phyloP scores from a whole-genome alignment of 2,329 filamentous ascomycete species.

The Fusarium sarcochroum region DNA sequence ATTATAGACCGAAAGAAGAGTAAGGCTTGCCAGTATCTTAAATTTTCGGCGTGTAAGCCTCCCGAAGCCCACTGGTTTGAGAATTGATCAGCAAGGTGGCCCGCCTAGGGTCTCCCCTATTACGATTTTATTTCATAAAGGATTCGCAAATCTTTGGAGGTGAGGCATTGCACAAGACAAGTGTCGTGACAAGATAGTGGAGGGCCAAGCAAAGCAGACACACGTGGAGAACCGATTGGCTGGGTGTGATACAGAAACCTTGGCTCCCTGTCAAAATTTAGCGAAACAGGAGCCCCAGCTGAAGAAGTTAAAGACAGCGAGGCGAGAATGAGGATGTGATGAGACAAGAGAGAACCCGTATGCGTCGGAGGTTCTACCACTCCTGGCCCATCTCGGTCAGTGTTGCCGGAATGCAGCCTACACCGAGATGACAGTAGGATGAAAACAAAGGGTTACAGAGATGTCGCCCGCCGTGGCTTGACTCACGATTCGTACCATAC shows the following conservation, averaged over 20 bases:
- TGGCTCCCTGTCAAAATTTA: conserved; percentile 30
- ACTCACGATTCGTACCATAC: conserved; percentile 7
- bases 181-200: conserved; percentile 12
- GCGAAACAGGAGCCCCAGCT: conserved; percentile 24
- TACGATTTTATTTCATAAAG: conserved; percentile 2
- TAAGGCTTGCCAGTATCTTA: neutral
- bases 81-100: neutral
- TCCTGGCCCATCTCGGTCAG: conserved; percentile 30
- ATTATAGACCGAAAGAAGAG: conserved; percentile 5
- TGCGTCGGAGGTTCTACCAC: conserved; percentile 10
- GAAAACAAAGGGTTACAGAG: conserved; percentile 11
- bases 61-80: conserved; percentile 11
- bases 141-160: conserved; percentile 13
- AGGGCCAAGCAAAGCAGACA: conserved; percentile 20
- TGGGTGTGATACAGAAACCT: conserved; percentile 11
- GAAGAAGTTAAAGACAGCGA: conserved; percentile 15
- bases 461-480: neutral
- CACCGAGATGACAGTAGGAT: conserved; percentile 20
- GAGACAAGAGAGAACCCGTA: conserved; percentile 26
- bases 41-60: conserved; percentile 18
- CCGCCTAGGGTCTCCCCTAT: neutral
- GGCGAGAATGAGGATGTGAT: conserved; percentile 15
- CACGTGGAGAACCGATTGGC: conserved; percentile 44
- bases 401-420: conserved; percentile 22
- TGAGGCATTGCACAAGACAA: conserved; percentile 13